Base-by-base conservation (phyloP, 805 yeast species). In the Kuraishia piskuri region DNA sequence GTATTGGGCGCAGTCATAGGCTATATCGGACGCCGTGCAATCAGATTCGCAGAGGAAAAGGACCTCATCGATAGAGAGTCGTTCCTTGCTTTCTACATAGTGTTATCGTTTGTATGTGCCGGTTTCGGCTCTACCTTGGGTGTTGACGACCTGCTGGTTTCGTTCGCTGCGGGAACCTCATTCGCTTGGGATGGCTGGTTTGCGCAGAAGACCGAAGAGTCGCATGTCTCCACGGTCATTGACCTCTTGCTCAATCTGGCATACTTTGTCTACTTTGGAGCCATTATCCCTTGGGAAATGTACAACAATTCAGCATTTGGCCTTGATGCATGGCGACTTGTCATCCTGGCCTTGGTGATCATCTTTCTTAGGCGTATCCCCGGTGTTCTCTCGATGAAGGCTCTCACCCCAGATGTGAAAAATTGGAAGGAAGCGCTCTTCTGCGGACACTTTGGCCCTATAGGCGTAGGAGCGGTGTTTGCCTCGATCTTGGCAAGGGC, bases 391-490 rank as follows among this genome's bases (percentile, higher is more conserved):
- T 76, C 81, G 0, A 69, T 88, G 50, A 87, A 87, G 62, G 90
- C 92, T 0, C 65, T 90, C 22, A 85, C 89, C 1, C 96, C 97
- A 0, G 97, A 90, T 64, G 80, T 90, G 45, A 84, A 89, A 61
- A 79, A 89, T 10, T 90, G 97, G 96, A 81, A 96, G 66, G 97
- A 90, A 67, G 97, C 97, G 0, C 65, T 90, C 2, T 91, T 91
- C 67, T 89, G 95, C 66, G 97, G 97, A 21, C 96, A 90, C 70
- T 90, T 91, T 68, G 97, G 97, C 19, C 97, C 97, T 1, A 88
- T 91, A 63, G 97, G 97, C 50, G 71, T 68, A 21, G 71, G 71
- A 51, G 71, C 72, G 2, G 65, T 68, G 20, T 68, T 65, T 58
- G 70, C 71, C 0, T 65, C 70, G 7, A 68, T 68, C 46, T 54